Base-by-base conservation (phyloP, 2,329 filamentous ascomycete species). In the Trichoderma endophyticum region DNA sequence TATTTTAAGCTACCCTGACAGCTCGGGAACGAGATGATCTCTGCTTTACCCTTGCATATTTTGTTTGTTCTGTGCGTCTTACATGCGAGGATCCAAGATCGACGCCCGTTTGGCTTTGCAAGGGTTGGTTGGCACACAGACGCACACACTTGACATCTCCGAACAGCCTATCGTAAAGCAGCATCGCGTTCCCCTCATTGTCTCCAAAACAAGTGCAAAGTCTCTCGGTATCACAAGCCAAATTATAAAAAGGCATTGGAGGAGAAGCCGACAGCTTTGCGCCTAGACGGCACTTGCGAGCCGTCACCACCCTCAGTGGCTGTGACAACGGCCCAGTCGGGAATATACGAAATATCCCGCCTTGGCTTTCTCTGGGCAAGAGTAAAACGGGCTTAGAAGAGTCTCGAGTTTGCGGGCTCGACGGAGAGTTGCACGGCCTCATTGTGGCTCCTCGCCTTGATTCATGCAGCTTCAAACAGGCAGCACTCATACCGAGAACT, bases 211-310 rank as follows among this genome's bases (percentile, higher is more conserved):
- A 70, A 36, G 18, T 4, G 6, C 12, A 21, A 48, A 54, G 28
- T 12, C 26, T 67, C 65, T 72, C 71, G 71, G 71, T 57, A 63
- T 72, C 71, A 72, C 71, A 69, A 72, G 71, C 71, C 43, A 72
- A 72, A 72, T 48, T 21, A 11, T 12, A 12, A 32, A 24, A 24
- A 12, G 8, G 14, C 6, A 30, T 6, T 15, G 15, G 11, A 43
- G 36, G 54, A 28, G 36, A 61, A 51, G 30, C 66, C 57, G 36
- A 24, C n/a, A 69, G 36, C 28, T 26, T 14, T 60, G 36, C 66
- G 56, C 54, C 32, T n/a, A 60, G 39, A 51, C 70, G 62, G 70
- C 70, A 66, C 21, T 18, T 24, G 18, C 51, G 36, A 51, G 28
- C 70, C 70, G 62, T 62, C n/a, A 43, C 7, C 64, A 67, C 51